Evolutionary conservation across 2,329 filamentous ascomycete genomes (phyloP).

Genomic region (Apiospora malaysiana): DNA sequence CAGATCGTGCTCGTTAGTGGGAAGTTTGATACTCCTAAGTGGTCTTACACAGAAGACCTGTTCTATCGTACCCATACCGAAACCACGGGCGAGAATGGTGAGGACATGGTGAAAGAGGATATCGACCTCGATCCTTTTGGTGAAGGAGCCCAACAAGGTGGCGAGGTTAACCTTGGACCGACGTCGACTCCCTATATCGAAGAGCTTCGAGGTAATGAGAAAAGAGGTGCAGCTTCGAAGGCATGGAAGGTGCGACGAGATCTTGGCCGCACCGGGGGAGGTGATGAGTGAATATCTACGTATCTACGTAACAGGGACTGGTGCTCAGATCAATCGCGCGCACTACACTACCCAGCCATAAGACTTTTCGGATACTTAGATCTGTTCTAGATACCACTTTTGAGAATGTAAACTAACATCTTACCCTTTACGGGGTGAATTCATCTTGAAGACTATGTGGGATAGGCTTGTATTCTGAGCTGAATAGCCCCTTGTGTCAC

Average conservation of each 20-base stretch:
- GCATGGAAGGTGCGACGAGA: conserved; percentile 71
- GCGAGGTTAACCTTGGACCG: conserved; percentile 29
- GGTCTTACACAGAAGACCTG: conserved; percentile 72
- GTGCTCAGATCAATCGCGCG: too few relatives aligned
- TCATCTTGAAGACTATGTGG: too few relatives aligned
- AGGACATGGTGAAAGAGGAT: conserved; percentile 39
- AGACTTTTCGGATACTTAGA: too few relatives aligned
- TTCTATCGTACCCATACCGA: conserved; percentile 41
- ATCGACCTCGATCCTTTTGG: conserved; percentile 38
- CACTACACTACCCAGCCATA: too few relatives aligned
- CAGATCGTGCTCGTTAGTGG: conserved; percentile 70
- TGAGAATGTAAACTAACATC: too few relatives aligned
- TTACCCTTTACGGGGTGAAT: too few relatives aligned
- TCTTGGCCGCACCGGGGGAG: conserved; percentile 51
- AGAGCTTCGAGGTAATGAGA: conserved; percentile 59
- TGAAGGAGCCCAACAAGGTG: not conserved
- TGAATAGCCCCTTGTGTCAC: too few relatives aligned
- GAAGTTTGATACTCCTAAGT: conserved; percentile 70
- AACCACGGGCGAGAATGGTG: conserved; percentile 29
- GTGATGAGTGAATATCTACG: conserved; percentile 24
- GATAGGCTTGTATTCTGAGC: too few relatives aligned
- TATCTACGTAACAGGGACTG: too few relatives aligned
- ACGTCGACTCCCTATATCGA: conserved; percentile 64
- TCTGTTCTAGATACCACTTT: too few relatives aligned
- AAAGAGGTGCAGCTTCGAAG: conserved; percentile 61